These are phyloP conservation scores for Gliomastix tumulicola DNA, from an alignment of 2,329 filamentous ascomycete species.

Conservation along the genomic window DNA sequence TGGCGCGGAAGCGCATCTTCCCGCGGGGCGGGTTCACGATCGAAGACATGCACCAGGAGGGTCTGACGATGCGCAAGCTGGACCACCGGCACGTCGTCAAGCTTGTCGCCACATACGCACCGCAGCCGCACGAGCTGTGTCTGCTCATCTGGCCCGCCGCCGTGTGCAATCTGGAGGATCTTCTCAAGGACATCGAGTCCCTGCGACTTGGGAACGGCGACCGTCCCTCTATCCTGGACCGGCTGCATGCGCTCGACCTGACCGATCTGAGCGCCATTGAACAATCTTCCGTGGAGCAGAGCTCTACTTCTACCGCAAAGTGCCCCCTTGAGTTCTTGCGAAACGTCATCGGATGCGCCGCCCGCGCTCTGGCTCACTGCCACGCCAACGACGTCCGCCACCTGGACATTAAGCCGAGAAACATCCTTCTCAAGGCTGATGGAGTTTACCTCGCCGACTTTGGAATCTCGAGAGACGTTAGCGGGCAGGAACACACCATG, in stretches of 20 bases:
- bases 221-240: constrained; percentile 28
- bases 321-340: constrained; percentile 33
- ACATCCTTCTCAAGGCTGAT: constrained; percentile 36
- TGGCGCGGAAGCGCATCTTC: constrained; percentile 36
- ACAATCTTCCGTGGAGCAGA: constrained; percentile 10
- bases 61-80: constrained; percentile 37
- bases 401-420: constrained; percentile 39
- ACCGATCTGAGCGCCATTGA: constrained; percentile 27
- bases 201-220: constrained; percentile 29
- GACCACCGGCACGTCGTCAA: constrained; percentile 40
- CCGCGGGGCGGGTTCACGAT: constrained; percentile 27
- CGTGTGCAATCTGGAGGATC: constrained; percentile 32
- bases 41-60: constrained; percentile 34
- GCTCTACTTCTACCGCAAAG: constrained; percentile 12
- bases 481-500: constrained; percentile 34
- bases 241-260: constrained; percentile 29
- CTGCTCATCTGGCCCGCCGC: constrained; percentile 40
- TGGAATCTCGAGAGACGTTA: constrained; percentile 39
- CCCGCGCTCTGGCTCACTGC: constrained; percentile 33
- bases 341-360: constrained; percentile 34
- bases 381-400: constrained; percentile 35
- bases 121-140: constrained; percentile 29
- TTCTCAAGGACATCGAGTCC: constrained; percentile 34
- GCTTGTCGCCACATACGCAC: constrained; percentile 38
- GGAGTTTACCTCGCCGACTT: constrained; percentile 42